Evolutionary conservation across 768 basidiomycete species (phyloP).

Genomic region (Boletus pseudopeckii): DNA sequence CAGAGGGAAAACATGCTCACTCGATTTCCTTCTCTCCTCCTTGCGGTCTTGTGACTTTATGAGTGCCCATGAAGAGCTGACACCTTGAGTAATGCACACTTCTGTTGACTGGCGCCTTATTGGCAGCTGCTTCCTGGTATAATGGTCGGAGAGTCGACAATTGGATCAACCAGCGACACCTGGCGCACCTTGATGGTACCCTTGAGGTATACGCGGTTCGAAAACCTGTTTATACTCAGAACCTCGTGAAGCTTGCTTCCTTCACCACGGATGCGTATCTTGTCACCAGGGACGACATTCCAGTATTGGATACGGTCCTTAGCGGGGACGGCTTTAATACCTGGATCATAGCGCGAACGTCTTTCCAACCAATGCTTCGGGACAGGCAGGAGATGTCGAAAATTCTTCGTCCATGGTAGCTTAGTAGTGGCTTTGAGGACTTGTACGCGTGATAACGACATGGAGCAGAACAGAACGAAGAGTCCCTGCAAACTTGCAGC

Average conservation of each 20-base stretch:
- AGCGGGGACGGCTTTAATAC: conserved; percentile 52
- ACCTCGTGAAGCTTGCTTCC: conserved; percentile 64
- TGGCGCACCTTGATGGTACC: conserved; percentile 32
- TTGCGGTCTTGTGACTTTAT: conserved; percentile 35
- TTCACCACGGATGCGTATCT: conserved; percentile 68
- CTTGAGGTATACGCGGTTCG: conserved; percentile 63
- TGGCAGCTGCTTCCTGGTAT: conserved; percentile 18
- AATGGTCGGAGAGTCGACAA: conserved; percentile 1
- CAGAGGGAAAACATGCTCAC: conserved; percentile 35
- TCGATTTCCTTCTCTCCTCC: conserved; percentile 39
- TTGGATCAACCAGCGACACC: not conserved
- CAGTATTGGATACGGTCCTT: conserved; percentile 78
- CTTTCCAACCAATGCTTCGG: conserved; percentile 53
- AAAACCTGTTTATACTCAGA: conserved; percentile 66
- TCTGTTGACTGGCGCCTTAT: conserved; percentile 26
- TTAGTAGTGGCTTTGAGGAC: conserved; percentile 48
- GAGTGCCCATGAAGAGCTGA: conserved; percentile 70
- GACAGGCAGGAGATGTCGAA: conserved; percentile 60
- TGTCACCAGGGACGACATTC: conserved; percentile 87
- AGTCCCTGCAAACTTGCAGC: not conserved
- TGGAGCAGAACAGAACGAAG: conserved; percentile 4
- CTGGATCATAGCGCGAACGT: conserved; percentile 39
- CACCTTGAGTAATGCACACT: conserved; percentile 74
- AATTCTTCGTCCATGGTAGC: conserved; percentile 58
- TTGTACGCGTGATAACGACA: conserved; percentile 34